Evolutionary conservation across 192 early-diverging fungal genomes (phyloP).

Genomic region (Spinellus fusiger): DNA sequence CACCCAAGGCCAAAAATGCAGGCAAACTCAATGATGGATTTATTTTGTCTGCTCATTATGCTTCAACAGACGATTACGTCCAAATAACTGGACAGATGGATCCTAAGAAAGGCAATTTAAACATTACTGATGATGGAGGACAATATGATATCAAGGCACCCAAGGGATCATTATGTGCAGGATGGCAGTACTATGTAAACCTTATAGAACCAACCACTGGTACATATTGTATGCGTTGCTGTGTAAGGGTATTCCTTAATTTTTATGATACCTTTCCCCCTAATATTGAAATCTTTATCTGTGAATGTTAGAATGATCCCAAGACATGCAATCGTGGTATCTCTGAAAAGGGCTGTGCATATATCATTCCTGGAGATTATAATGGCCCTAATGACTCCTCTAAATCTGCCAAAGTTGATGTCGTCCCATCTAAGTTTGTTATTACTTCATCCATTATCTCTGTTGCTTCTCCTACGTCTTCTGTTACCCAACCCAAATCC

Average conservation of each 20-base stretch:
- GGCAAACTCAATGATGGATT: conserved; percentile 31
- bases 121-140: conserved; percentile 41
- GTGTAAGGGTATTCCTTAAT: conserved; percentile 19
- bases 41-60: conserved; percentile 36
- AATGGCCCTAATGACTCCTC: too few species aligned
- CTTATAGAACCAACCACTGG: conserved; percentile 34
- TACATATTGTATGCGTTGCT: conserved; percentile 44
- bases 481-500: too few species aligned
- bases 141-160: conserved; percentile 45
- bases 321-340: conserved; percentile 38
- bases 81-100: conserved; percentile 50
- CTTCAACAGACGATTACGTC: conserved; percentile 26
- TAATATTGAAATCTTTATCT: too few species aligned
- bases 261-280: too few species aligned
- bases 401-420: too few species aligned
- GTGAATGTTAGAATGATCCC: conserved; percentile 18
- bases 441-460: too few species aligned
- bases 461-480: too few species aligned
- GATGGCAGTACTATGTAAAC: conserved; percentile 36
- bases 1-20: conserved; percentile 34
- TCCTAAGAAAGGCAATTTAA: conserved; percentile 27
- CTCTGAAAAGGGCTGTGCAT: conserved; percentile 38
- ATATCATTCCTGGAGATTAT: conserved; percentile 43
- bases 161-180: conserved; percentile 35
- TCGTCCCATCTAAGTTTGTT: too few species aligned